A percentile compares a stretch with the other conserved stretches of the same genome.
Evolutionary conservation across 345 rosid genomes (phyloP).

Genomic region (Triadica sebifera): DNA sequence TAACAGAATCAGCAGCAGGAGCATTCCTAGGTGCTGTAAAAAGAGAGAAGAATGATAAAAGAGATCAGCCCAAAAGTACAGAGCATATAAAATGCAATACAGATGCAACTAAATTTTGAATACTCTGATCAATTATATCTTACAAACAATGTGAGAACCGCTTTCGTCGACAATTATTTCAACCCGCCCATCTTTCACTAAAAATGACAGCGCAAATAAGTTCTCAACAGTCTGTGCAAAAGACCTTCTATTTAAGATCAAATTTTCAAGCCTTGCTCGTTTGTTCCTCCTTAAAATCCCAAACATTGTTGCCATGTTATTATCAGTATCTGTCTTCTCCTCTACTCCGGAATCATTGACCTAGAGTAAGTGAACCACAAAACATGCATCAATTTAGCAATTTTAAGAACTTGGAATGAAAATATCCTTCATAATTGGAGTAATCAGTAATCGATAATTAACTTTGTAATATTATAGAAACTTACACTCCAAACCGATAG

Average conservation of each 20-base stretch:
- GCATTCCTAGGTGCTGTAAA: slow-evolving; percentile 79
- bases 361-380: slow-evolving; percentile 31
- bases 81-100: background rate
- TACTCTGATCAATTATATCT: slow-evolving; percentile 24
- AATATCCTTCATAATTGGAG: background rate
- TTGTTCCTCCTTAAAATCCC: slow-evolving; percentile 55
- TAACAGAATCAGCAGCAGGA: slow-evolving; percentile 52
- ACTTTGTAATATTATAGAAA: background rate
- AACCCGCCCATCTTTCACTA: slow-evolving; percentile 84
- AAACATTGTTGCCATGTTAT: slow-evolving; percentile 74
- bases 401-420: background rate
- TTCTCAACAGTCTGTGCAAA: slow-evolving; percentile 94
- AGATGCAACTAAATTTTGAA: slow-evolving; percentile 1
- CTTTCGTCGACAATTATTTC: slow-evolving; percentile 52
- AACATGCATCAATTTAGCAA: background rate
- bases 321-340: slow-evolving; percentile 83
- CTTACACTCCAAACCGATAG: background rate
- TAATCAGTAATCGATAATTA: background rate
- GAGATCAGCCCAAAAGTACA: background rate
- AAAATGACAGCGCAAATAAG: slow-evolving; percentile 82
- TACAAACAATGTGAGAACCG: slow-evolving; percentile 75
- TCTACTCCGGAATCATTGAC: slow-evolving; percentile 51
- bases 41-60: background rate
- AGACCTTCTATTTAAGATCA: slow-evolving; percentile 68
- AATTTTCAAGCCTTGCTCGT: slow-evolving; percentile 58